phyloP scores from a whole-genome alignment of 768 basidiomycete species.

The Xanthoconium purpureum region DNA sequence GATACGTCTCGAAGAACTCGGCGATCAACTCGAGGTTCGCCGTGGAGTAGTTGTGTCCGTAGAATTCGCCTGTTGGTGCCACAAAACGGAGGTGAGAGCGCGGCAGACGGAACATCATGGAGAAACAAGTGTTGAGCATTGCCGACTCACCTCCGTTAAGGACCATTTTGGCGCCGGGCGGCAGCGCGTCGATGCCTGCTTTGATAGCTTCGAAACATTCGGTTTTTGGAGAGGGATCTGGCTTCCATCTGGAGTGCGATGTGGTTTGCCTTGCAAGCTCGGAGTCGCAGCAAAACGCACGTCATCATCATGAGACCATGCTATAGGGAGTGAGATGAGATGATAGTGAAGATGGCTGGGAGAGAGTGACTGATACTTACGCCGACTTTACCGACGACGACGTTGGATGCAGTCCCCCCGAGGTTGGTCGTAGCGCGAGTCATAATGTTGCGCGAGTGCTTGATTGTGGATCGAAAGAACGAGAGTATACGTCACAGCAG shows the following conservation, averaged over 20 bases:
- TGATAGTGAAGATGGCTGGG: neutral
- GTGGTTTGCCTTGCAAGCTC: neutral
- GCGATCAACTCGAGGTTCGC: slow-evolving; percentile 49
- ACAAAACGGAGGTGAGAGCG: neutral
- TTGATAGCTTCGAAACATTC: slow-evolving; percentile 44
- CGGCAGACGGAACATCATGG: too few relatives aligned
- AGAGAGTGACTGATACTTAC: neutral
- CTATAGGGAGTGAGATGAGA: slow-evolving; percentile 6
- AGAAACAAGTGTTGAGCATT: too few relatives aligned
- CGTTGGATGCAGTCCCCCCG: slow-evolving; percentile 36
- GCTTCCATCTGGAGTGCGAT: slow-evolving; percentile 37
- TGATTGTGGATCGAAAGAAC: neutral
- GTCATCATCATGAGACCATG: slow-evolving; percentile 62
- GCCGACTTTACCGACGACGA: slow-evolving; percentile 37
- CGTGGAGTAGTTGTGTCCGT: slow-evolving; percentile 39
- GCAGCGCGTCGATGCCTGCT: slow-evolving; percentile 44
- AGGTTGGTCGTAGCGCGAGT: slow-evolving; percentile 33
- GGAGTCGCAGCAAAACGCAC: slow-evolving; percentile 19
- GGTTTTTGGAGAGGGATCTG: slow-evolving; percentile 48
- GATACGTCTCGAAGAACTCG: slow-evolving; percentile 45
- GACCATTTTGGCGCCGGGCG: slow-evolving; percentile 44
- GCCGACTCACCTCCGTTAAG: slow-evolving; percentile 44
- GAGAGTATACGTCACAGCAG: too few relatives aligned
- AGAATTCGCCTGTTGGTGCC: slow-evolving; percentile 48
- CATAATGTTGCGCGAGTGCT: slow-evolving; percentile 21